Evolutionary conservation across 352 stramenopile genomes (phyloP).

Genomic region (Phytophthora chlamydospora): DNA sequence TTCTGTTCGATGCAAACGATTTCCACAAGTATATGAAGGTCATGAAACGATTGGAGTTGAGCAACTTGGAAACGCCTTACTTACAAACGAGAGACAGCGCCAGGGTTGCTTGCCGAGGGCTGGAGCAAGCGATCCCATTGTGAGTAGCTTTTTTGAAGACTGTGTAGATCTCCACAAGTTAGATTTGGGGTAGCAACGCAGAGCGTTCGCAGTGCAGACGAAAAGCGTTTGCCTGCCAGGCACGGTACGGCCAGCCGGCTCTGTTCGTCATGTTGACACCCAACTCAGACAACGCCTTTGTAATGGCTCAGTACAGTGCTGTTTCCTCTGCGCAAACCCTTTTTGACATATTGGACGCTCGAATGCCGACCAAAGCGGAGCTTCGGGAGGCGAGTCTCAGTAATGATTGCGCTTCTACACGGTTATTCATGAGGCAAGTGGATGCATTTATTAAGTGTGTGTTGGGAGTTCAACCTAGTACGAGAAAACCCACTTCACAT

Average conservation of each 20-base stretch:
- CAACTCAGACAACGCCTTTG: slow-evolving; percentile 1
- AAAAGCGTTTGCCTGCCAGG: background rate
- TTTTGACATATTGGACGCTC: slow-evolving; percentile 1
- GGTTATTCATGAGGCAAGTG: slow-evolving; percentile 4
- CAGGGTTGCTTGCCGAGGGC: background rate
- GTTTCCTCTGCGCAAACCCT: background rate
- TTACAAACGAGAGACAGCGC: slow-evolving; percentile 1
- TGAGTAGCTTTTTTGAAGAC: background rate
- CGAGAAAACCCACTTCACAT: background rate
- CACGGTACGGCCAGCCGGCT: background rate
- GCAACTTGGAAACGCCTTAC: background rate
- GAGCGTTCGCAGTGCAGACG: background rate
- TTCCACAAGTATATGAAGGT: background rate
- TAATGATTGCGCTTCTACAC: slow-evolving; percentile 5
- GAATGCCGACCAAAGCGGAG: background rate
- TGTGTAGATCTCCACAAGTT: background rate
- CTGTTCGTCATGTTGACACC: slow-evolving; percentile 5
- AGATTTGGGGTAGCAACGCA: slow-evolving; percentile 1
- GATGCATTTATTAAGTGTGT: slow-evolving; percentile 3
- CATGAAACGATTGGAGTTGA: slow-evolving; percentile 3
- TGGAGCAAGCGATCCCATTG: background rate
- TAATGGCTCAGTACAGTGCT: background rate
- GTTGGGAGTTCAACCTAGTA: background rate
- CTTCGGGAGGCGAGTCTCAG: background rate
- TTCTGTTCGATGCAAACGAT: background rate